Base-by-base conservation (phyloP, 371 early-diverging fungal species). In the Haplosporangium sp. region DNA sequence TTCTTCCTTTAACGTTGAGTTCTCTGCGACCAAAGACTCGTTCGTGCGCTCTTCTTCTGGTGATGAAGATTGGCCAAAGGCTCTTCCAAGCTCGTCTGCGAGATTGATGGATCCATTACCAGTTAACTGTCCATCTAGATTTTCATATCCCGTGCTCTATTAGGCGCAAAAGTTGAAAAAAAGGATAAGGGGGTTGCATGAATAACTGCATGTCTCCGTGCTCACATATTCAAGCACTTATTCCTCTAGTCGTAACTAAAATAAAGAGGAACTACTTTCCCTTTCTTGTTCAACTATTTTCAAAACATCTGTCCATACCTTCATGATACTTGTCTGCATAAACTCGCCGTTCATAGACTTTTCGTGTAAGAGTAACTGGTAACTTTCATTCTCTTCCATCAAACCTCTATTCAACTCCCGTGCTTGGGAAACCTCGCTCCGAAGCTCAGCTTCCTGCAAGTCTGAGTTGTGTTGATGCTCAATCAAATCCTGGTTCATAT, bases 371-470 rank as follows among this genome's bases (percentile, higher is more conserved):
- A 96, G 84, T 37, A 93, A 84, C 77, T 95, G 95, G 83, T 91
- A 95, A 55, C 93, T 90, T 81, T 95, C 96, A 83, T 93, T 94
- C 60, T 95, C 96, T 70, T 95, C 94, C 91, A 91, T 90, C 61
- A 95, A 82, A 2, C 89, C 85, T 63, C 84, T 85, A 77, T 94
- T 94, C 63, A 94, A 70, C 47, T 91, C 88, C 50, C 89, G 89
- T 13, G 93, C 86, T 76, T 92, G 92, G 59, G 71, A 69, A 20
- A 88, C 82, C 58, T 93, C 89, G 42, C 86, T 83, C 65, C 91
- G 90, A 20, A 93, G 84, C n/a, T 68, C 71, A 7, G 57, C 40
- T 42, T 70, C 70, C 52, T 60, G 62, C 10, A 73, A 42, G 17
- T n/a, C 63, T 50, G 37, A 58, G 39, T 17, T 57, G 6, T 74